Conservation (phyloP, 1,284 basidiomycete species). For the Ceratobasidium sp. region DNA sequence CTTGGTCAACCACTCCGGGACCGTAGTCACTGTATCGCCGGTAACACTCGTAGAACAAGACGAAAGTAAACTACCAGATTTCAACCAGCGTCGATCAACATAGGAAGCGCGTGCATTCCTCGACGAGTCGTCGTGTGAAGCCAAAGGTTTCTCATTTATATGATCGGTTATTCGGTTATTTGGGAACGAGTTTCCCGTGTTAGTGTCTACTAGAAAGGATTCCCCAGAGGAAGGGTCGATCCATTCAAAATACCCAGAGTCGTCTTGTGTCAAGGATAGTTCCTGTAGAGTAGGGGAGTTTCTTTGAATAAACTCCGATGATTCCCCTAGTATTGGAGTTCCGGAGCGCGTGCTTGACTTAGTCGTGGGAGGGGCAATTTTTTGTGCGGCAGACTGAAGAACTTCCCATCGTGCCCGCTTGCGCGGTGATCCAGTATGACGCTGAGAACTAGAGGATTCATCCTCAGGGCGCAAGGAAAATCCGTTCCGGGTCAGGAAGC, state of each 20-base stretch:
- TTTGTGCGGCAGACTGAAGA: background rate
- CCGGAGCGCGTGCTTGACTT: background rate
- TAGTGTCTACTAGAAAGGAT: constrained; percentile 49
- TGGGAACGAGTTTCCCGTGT: constrained; percentile 49
- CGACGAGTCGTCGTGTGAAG: background rate
- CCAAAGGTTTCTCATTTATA: background rate
- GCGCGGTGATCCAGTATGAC: background rate
- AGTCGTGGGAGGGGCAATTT: background rate
- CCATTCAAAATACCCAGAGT: constrained; percentile 59
- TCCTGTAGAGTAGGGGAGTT: too few species aligned
- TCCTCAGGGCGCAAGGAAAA: constrained; percentile 56
- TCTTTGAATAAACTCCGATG: too few species aligned
- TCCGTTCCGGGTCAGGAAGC: constrained; percentile 73
- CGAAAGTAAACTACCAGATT: background rate
- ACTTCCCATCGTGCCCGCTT: constrained; percentile 5
- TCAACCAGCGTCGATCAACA: constrained; percentile 48
- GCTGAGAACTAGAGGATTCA: background rate
- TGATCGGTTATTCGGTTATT: constrained; percentile 1
- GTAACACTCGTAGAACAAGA: background rate
- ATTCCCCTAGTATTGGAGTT: background rate
- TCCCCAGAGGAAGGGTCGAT: constrained; percentile 67
- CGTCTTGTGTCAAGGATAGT: background rate
- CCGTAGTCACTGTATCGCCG: background rate
- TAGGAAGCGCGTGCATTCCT: background rate
- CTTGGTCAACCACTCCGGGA: constrained; percentile 20